A percentile compares a stretch with the other conserved stretches of the same genome.
These are phyloP conservation scores for Falciphora oryzae DNA, from an alignment of 2,329 filamentous ascomycete genomes.

Conservation along the genomic window DNA sequence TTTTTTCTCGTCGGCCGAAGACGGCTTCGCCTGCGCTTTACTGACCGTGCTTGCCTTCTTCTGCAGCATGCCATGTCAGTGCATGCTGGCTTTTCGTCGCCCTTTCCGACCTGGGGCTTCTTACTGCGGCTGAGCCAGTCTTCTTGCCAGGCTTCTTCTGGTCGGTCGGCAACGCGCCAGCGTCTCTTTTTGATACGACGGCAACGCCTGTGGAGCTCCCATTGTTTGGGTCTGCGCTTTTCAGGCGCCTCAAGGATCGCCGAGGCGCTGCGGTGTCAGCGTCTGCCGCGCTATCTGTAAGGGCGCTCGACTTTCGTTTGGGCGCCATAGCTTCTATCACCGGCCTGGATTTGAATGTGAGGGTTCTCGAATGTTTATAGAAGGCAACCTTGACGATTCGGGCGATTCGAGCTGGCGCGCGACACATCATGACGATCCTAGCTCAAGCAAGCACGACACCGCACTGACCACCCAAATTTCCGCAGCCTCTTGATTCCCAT, in stretches of 20 bases:
- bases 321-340: background rate
- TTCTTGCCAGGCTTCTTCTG: background rate
- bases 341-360: background rate
- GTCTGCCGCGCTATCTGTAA: background rate
- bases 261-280: background rate
- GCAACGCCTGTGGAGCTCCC: slow-evolving; percentile 11
- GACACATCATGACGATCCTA: background rate
- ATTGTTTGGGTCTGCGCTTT: background rate
- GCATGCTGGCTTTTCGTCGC: too few species aligned
- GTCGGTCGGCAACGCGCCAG: background rate
- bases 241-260: background rate
- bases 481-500: too few species aligned
- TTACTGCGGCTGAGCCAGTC: background rate
- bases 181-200: background rate
- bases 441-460: background rate
- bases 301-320: slow-evolving; percentile 12
- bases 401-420: background rate
- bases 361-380: background rate
- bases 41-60: background rate
- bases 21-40: too few species aligned
- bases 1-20: background rate
- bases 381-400: background rate
- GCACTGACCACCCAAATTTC: background rate
- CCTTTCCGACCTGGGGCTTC: background rate
- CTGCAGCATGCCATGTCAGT: background rate